Conservation (phyloP, 441 rosid species). For the Jatropha multifida region DNA sequence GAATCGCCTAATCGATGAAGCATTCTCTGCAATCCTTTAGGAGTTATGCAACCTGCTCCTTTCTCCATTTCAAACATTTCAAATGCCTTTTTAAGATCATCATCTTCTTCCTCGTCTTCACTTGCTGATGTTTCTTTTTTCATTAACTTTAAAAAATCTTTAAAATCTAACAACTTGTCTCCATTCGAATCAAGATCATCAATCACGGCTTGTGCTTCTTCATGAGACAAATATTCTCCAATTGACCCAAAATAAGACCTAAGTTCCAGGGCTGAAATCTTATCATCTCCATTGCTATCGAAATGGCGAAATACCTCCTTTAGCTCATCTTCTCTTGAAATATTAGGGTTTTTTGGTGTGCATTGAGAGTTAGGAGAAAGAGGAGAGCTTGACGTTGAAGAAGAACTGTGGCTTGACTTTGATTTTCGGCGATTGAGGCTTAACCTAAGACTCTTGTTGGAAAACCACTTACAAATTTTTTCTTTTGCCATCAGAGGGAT, state of each 20-base stretch:
- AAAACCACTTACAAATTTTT: slow-evolving; percentile 53
- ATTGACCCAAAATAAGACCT: slow-evolving; percentile 47
- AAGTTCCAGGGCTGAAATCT: slow-evolving; percentile 13
- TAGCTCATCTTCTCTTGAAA: neutral
- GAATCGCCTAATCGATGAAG: slow-evolving; percentile 59
- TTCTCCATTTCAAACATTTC: slow-evolving; percentile 87
- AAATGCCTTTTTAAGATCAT: slow-evolving; percentile 62
- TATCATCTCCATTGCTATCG: slow-evolving; percentile 10
- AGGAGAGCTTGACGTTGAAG: slow-evolving; percentile 10
- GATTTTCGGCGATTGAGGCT: slow-evolving; percentile 37
- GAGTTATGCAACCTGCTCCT: slow-evolving; percentile 73
- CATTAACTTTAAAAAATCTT: slow-evolving; percentile 62
- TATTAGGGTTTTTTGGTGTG: neutral
- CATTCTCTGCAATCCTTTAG: slow-evolving; percentile 72
- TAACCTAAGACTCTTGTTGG: slow-evolving; percentile 39
- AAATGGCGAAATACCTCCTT: slow-evolving; percentile 11
- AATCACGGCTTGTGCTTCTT: slow-evolving; percentile 54
- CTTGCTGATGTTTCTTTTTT: slow-evolving; percentile 25
- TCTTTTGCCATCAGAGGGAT: slow-evolving; percentile 22
- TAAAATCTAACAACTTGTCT: slow-evolving; percentile 57
- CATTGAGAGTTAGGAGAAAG: slow-evolving; percentile 9
- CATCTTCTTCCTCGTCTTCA: slow-evolving; percentile 33
- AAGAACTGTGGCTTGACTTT: slow-evolving; percentile 15
- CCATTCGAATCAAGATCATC: slow-evolving; percentile 60
- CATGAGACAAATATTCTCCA: slow-evolving; percentile 68